Percentiles rank a stretch among this genome's conserved stretches.
Conservation (phyloP, 176 grass and related monocot genomes). For the Carex parvula region DNA sequence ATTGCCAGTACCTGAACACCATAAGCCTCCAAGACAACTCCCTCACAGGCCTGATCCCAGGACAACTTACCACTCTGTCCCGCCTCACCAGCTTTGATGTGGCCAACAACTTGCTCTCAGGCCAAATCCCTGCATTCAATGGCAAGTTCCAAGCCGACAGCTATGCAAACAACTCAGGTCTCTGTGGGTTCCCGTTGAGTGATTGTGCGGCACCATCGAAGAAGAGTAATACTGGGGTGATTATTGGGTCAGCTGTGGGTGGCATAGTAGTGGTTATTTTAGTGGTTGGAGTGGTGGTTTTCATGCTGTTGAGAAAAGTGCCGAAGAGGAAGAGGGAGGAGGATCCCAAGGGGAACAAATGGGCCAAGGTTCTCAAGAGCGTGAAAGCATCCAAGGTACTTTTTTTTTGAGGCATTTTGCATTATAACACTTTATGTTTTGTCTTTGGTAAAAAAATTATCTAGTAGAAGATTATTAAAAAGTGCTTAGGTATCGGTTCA, state of each 20-base stretch:
- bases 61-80: conserved; percentile 29
- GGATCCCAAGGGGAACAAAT: conserved; percentile 73
- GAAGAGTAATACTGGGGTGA: conserved; percentile 35
- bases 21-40: conserved; percentile 74
- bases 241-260: conserved; percentile 54
- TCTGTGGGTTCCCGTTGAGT: too few relatives aligned
- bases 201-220: conserved; percentile 30
- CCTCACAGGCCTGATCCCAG: conserved; percentile 46
- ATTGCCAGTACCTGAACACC: conserved; percentile 48
- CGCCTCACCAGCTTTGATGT: conserved; percentile 38
- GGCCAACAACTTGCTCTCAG: conserved; percentile 38
- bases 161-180: conserved; percentile 20
- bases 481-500: not conserved
- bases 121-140: conserved; percentile 11
- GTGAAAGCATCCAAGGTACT: conserved; percentile 65
- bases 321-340: conserved; percentile 66
- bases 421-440: not conserved
- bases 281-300: conserved; percentile 41
- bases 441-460: not conserved
- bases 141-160: not conserved
- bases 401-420: not conserved
- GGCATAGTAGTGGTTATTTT: conserved; percentile 55
- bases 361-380: conserved; percentile 80
- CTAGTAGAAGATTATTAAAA: not conserved
- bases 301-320: conserved; percentile 44